phyloP scores from a whole-genome alignment of 257 asterid genomes.

The Lycium ferocissimum region DNA sequence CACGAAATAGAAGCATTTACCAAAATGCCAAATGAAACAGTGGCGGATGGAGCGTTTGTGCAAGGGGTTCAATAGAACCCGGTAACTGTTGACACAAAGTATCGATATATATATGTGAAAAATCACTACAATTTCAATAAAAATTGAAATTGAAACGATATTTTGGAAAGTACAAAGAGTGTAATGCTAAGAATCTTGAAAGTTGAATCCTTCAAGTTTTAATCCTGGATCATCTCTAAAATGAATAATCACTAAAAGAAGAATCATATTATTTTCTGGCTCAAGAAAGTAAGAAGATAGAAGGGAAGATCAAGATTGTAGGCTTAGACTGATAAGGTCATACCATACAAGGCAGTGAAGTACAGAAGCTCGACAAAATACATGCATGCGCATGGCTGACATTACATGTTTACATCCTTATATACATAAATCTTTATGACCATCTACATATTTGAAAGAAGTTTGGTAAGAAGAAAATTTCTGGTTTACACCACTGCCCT shows the following conservation, averaged over 20 bases:
- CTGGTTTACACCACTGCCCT: neutral
- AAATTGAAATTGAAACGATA: neutral
- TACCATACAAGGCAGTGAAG: neutral
- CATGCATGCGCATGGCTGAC: neutral
- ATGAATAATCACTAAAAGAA: neutral
- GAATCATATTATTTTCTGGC: neutral
- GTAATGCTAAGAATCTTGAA: neutral
- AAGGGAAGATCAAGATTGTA: neutral
- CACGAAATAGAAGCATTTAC: neutral
- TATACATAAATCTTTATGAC: neutral
- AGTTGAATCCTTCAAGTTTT: neutral
- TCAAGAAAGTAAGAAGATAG: neutral
- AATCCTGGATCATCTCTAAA: neutral
- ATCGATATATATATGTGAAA: neutral
- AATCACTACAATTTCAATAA: neutral
- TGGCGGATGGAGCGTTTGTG: neutral
- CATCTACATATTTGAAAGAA: neutral
- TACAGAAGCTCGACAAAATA: neutral
- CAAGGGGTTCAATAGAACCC: neutral
- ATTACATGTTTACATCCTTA: neutral
- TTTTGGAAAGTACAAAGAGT: neutral
- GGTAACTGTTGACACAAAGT: neutral
- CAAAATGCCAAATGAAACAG: neutral
- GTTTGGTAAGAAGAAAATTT: neutral
- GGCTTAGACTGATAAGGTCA: neutral